Base-by-base conservation (phyloP, 768 basidiomycete species). In the Calocybe cyanea region DNA sequence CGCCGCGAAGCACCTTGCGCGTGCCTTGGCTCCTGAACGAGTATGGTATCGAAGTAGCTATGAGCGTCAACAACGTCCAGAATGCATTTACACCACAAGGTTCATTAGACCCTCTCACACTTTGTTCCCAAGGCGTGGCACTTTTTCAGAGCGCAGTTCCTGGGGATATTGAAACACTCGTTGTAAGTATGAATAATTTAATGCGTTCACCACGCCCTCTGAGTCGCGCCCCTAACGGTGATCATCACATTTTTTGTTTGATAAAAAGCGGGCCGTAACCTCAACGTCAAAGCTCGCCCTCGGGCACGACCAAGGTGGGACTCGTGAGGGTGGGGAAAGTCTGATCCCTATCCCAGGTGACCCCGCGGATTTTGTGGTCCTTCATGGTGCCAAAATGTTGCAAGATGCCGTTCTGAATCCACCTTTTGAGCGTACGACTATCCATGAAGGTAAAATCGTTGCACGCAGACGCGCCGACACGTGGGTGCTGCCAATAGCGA, bases 21-120 rank as follows among this genome's bases (percentile, higher is more conserved):
- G 74, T 78, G 43, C 73, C 77, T 18, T 61, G 71, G 45, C 63
- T 80, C 37, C 64, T 63, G 48, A 61, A 60, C 49, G 64, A 71
- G 41, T 69, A 74, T 56, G 68, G 72, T 9, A 48, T 82, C 23
- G 64, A 69, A 36, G 63, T 78, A 43, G 78, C 78, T 43, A 71
- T 81, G 71, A 68, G 75, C 45, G 76, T 83, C 30, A 82, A 83
- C 61, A 83, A 83, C 55, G 72, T 83, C 54, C 76, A 75, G 51
- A 85, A 85, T 52, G 76, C 79, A 23, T 85, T 83, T 59, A 84
- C 78, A 28, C 84, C 83, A 32, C 83, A 85, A 63, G 83, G 83
- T 41, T 73, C 72, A 20, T 57, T 78, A 35, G 82, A 83, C 64
- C 81, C 82, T 7, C 63, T 85, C n/a, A 67, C 71, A 4, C 62